Evolutionary conservation across 2,329 filamentous ascomycete species (phyloP).

Genomic region (Aspergillus sp.): DNA sequence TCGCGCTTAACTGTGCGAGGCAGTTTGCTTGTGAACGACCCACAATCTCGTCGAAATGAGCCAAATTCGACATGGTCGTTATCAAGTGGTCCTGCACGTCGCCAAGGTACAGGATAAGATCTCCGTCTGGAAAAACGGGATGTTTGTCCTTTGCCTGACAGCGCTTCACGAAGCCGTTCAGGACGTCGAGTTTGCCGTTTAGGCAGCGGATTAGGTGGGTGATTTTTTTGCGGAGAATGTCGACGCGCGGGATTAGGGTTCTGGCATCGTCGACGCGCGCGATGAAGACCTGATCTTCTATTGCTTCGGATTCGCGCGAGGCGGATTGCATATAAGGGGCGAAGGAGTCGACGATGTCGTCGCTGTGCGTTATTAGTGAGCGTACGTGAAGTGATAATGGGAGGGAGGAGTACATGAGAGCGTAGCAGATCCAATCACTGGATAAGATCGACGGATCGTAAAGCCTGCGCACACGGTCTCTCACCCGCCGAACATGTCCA

Average conservation of each 20-base stretch:
- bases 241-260: conserved; percentile 75
- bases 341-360: conserved; percentile 94
- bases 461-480: conserved; percentile 77
- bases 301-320: conserved; percentile 77
- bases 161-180: conserved; percentile 92
- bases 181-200: conserved; percentile 90
- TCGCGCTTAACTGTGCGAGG: conserved; percentile 83
- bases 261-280: conserved; percentile 82
- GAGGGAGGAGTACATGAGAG: conserved; percentile 64
- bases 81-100: conserved; percentile 98
- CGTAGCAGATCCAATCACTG: conserved; percentile 98
- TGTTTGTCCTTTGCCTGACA: conserved; percentile 79
- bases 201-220: conserved; percentile 84
- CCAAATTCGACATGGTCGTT: conserved; percentile 90
- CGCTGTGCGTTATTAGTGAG: conserved; percentile 42
- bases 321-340: conserved; percentile 77
- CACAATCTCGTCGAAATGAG: conserved; percentile 94
- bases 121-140: conserved; percentile 83
- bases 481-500: conserved; percentile 74
- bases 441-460: conserved; percentile 88
- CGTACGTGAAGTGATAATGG: too few relatives aligned
- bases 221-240: conserved; percentile 82
- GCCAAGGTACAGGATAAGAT: conserved; percentile 88
- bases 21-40: conserved; percentile 90
- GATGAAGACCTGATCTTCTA: conserved; percentile 92